Conservation (phyloP, 1,139 yeast genomes). For the Wickerhamiella infanticola region DNA sequence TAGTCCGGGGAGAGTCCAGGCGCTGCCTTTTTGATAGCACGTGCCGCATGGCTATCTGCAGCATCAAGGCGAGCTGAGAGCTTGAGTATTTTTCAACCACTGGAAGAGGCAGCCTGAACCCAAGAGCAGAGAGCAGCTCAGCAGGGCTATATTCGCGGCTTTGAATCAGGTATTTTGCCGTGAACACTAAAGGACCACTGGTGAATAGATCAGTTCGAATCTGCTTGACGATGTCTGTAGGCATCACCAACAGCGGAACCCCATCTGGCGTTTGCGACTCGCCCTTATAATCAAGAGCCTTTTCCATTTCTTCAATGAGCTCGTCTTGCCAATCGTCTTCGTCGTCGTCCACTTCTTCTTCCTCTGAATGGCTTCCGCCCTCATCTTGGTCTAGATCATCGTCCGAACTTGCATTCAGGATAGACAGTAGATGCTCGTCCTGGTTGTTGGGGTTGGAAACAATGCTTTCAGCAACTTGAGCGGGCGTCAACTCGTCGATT, state of each 20-base stretch:
- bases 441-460: not conserved
- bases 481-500: too few species aligned
- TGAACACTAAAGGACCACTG: constrained; percentile 44
- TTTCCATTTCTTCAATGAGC: constrained; percentile 17
- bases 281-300: constrained; percentile 13
- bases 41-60: constrained; percentile 22
- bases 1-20: constrained; percentile 25
- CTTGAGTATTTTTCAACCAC: constrained; percentile 16
- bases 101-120: constrained; percentile 21
- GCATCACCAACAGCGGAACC: constrained; percentile 15
- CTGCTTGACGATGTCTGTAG: constrained; percentile 30
- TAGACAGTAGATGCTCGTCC: not conserved
- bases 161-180: constrained; percentile 45
- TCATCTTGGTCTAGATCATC: not conserved
- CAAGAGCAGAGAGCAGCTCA: constrained; percentile 26
- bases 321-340: constrained; percentile 15
- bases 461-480: too few species aligned
- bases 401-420: not conserved
- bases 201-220: constrained; percentile 45
- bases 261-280: not conserved
- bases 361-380: constrained; percentile 1
- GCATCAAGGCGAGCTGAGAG: constrained; percentile 16
- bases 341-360: constrained; percentile 10
- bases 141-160: constrained; percentile 31
- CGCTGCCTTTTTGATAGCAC: constrained; percentile 19